Conservation (phyloP, 306 rosid species). For the Quercus robur region DNA sequence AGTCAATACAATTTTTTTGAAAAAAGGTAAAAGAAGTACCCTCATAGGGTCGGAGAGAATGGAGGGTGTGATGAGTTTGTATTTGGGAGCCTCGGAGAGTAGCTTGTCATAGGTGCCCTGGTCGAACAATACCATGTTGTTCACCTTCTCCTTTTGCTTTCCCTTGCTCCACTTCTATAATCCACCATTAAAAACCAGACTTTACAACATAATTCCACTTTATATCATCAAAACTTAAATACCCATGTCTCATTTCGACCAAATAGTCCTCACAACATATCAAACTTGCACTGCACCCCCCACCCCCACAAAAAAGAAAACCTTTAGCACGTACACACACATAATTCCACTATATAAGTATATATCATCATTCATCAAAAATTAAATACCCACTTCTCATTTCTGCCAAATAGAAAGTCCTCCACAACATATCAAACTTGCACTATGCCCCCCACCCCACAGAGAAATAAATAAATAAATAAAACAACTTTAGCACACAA, state of each 20-base stretch:
- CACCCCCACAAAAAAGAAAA: not conserved
- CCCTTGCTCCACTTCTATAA: constrained; percentile 75
- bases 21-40: constrained; percentile 24
- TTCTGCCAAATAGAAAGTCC: too few relatives aligned
- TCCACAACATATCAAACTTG: too few relatives aligned
- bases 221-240: too few relatives aligned
- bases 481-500: too few relatives aligned
- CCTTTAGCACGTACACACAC: too few relatives aligned
- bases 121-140: constrained; percentile 66
- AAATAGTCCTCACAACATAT: not conserved
- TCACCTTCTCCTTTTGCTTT: constrained; percentile 80
- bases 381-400: too few relatives aligned
- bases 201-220: too few relatives aligned
- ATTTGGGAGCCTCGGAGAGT: constrained; percentile 64
- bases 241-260: not conserved
- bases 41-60: constrained; percentile 61
- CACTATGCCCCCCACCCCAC: too few relatives aligned
- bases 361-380: too few relatives aligned
- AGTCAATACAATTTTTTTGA: not conserved
- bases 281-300: not conserved
- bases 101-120: constrained; percentile 63
- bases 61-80: constrained; percentile 68
- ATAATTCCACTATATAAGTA: too few relatives aligned
- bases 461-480: not conserved
- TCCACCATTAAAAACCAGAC: not conserved